phyloP scores from a whole-genome alignment of 148 eudicot genomes.

The Vaccinium myrtillus region DNA sequence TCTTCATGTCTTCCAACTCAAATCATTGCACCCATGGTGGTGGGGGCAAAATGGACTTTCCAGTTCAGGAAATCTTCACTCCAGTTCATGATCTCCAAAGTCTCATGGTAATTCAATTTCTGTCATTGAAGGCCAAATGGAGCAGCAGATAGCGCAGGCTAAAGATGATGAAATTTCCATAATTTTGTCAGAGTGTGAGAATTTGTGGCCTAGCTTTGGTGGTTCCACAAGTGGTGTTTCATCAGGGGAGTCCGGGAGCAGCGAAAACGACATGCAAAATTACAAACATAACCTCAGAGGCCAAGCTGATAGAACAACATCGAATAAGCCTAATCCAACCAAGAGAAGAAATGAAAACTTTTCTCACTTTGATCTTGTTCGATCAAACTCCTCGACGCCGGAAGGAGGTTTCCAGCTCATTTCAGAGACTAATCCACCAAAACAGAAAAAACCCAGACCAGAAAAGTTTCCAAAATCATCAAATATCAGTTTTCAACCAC shows the following conservation, averaged over 20 bases:
- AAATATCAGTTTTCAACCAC: slow-evolving; percentile 67
- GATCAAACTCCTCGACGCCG: slow-evolving; percentile 3
- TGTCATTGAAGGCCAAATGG: slow-evolving; percentile 8
- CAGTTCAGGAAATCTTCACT: neutral
- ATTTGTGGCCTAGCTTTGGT: slow-evolving; percentile 22
- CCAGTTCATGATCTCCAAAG: slow-evolving; percentile 6
- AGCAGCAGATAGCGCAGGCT: neutral
- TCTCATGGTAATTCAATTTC: slow-evolving; percentile 1
- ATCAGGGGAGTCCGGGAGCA: slow-evolving; percentile 5
- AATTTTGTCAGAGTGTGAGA: slow-evolving; percentile 36
- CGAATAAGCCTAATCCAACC: neutral
- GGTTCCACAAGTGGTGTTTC: slow-evolving; percentile 2
- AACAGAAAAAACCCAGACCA: slow-evolving; percentile 25
- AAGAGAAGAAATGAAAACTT: slow-evolving; percentile 16
- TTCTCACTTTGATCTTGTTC: neutral
- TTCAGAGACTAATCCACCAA: slow-evolving; percentile 14
- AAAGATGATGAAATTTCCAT: slow-evolving; percentile 60
- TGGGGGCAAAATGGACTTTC: neutral
- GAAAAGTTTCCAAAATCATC: slow-evolving; percentile 35
- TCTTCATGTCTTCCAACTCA: slow-evolving; percentile 11
- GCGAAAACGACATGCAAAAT: neutral
- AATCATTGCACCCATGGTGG: neutral
- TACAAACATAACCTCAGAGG: neutral
- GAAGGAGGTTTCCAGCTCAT: slow-evolving; percentile 18
- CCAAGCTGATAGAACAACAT: neutral